Base-by-base conservation (phyloP, 2,329 filamentous ascomycete genomes). In the Talaromyces verruculosus region DNA sequence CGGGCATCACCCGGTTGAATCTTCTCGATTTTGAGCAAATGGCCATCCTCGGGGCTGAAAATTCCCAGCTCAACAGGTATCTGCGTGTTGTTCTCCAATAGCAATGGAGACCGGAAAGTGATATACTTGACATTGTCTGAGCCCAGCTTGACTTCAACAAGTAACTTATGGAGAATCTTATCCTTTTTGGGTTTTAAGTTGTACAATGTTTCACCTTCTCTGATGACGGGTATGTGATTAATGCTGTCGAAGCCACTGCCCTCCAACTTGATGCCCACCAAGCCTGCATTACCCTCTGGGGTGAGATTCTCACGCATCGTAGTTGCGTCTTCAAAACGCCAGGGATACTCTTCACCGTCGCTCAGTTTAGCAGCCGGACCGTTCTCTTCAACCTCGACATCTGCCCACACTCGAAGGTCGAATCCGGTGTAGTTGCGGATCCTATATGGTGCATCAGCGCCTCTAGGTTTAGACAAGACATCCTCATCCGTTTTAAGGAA, bases 91-190 rank as follows among this genome's bases (percentile, higher is more conserved):
- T 99, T 99, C 76, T 99, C 95, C 7, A 99, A 88, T 0, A 97
- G 81, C 1, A 99, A 82, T 0, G 95, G 95, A 19, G 94, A 98
- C 30, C 95, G 88, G 73, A 99, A 89, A 1, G 93, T 99, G 73
- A 99, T 96, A 76, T 96, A 96, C 81, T 99, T 99, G 80, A 99
- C 91, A 73, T 98, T 98, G 81, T 99, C 94, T 0, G 87, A 82
- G n/a, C 93, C 95, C 28, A 99, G 84, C 63, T 87, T 92, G 63
- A 99, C 90, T 65, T 99, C 95, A 0, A 98, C 93, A 28, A 98
- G 87, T 19, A 99, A 85, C 25, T 93, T 90, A 76, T 99, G 96
- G 69, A 94, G 84, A 2, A 97, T 85, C 66, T 91, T 86, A 72
- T 97, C 91, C 68, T 92, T 90, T 76, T 93, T 91, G 2, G 96